A percentile compares a stretch with the other conserved stretches of the same genome.
These are phyloP conservation scores for Moricandia moricandioides DNA, from an alignment of 345 rosid species.

Conservation along the genomic window DNA sequence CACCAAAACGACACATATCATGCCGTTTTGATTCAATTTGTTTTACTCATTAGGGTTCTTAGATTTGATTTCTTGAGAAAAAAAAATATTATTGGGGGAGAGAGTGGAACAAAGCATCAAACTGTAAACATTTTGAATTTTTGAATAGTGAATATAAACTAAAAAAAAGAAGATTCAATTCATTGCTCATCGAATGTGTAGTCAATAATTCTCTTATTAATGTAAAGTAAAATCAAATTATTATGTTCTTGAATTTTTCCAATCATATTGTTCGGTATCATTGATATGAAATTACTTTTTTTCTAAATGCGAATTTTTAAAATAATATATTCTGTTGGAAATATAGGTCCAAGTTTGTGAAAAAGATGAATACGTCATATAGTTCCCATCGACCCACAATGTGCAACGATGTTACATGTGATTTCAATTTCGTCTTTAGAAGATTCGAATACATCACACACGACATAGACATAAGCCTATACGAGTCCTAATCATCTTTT, in stretches of 20 bases:
- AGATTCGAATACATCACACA: conserved; percentile 36
- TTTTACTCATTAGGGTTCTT: conserved; percentile 8
- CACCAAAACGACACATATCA: conserved; percentile 88
- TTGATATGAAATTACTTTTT: conserved; percentile 20
- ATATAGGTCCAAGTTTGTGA: conserved; percentile 20
- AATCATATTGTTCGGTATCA: conserved; percentile 32
- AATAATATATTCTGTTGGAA: conserved; percentile 26
- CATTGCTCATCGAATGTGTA: conserved; percentile 16
- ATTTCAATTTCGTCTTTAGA: conserved; percentile 28
- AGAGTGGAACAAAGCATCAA: background rate
- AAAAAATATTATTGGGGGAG: background rate
- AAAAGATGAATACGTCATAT: conserved; percentile 33
- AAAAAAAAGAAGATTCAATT: conserved; percentile 28
- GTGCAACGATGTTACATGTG: conserved; percentile 36
- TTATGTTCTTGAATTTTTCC: conserved; percentile 23
- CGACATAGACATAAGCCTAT: conserved; percentile 34
- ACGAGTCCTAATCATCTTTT: conserved; percentile 32
- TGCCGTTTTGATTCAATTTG: conserved; percentile 65
- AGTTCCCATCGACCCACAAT: conserved; percentile 15
- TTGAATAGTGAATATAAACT: conserved; percentile 34
- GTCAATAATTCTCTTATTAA: conserved; percentile 13
- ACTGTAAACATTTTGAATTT: conserved; percentile 35
- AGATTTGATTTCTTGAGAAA: conserved; percentile 7
- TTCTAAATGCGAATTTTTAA: conserved; percentile 4
- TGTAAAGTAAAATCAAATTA: conserved; percentile 26